Evolutionary conservation across 2,329 filamentous ascomycete species (phyloP), one percentile per base, ranked within the genome.

Genomic region (Colletotrichum musae): DNA sequence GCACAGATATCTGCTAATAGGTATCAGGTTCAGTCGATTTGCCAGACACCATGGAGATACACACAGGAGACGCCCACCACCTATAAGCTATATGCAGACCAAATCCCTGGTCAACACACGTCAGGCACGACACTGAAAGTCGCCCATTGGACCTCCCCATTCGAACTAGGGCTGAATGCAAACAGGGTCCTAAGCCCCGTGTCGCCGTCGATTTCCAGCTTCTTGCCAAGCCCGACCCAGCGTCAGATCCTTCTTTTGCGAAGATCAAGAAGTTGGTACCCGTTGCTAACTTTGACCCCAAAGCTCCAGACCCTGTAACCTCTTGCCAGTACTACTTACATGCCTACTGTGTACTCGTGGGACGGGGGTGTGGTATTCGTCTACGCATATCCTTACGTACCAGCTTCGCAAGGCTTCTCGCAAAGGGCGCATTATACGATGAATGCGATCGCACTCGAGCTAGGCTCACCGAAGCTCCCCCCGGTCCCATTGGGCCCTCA

Each of bases 381-480:
- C 50, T 39, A 61, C 66, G 62, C 57, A 61, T 28, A 32, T 59
- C 63, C 18, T 70, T 60, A 67, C 67, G 62, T 61, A 67, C 52
- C 67, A 18, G 45, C 56, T 57, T 70, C 52, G 43, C 39, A 9
- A 45, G 50, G 26, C 50, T 48, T 28, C 26, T 50, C 53, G 24
- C 32, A 24, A 54, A 45, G 64, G 54, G 66, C 57, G 48, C 21
- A 15, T 21, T 51, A 1, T 28, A 54, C 54, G 53, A 68, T 56
- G 53, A 58, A 64, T 36, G 61, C 47, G 54, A 43, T 68, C 60
- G 26, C 48, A 54, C 36, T 6, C 39, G 51, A 48, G 24, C 24
- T 64, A 24, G 48, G 21, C 41, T 50, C 41, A 36, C 39, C 26
- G 48, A 47, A 39, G 54, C 21, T 10, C 16, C 56, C 64, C 54